Base-by-base conservation (phyloP, 495 filamentous ascomycete genomes). In the Penicillium longicatenatum region DNA sequence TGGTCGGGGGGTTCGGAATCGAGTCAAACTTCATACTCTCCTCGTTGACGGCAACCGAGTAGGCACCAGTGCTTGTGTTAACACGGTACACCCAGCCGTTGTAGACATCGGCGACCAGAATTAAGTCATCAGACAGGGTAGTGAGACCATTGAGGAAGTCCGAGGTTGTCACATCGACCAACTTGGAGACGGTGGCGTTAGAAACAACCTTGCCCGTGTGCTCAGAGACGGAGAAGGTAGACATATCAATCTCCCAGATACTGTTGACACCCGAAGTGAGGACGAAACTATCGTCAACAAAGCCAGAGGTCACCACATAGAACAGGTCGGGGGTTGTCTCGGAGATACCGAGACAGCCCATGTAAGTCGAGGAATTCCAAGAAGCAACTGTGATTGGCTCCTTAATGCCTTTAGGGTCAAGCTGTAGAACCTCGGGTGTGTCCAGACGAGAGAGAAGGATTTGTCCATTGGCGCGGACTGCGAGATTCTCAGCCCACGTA, bases 301-400 rank as follows among this genome's bases (percentile, higher is more conserved):
- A 49, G 26, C 24, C 24, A 6, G 47, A 50, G 24, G 47, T 50
- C 5, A 50, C 29, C 2, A 50, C 47, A 19, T 50, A 50, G 29
- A 50, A 50, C 8, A 50, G 6, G n/a, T 50, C 47, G 16, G 47
- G 3, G 16, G 24, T 50, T 9, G 24, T 50, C 29, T 50, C 24
- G 17, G 24, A 50, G 47, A 50, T 50, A 30, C 47, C 47, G 24
- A 50, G 47, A 50, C 47, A 50, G 6, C 47, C 47, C 47, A 50
- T 50, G 47, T 50, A 50, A n/a, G 47, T 50, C 6, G 24, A n/a
- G 8, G 47, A 17, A 33, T 50, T 20, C 47, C 47, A 50, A 6
- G 47, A 50, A 33, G 47, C 47, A 19, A 50, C 14, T n/a, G 47
- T 50, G 47, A 50, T 50, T 16, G 47, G 47, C 3, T 31, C 47